phyloP scores from a whole-genome alignment of 108 stramenopile genomes.

The Cyclostephanos invisitatus region DNA sequence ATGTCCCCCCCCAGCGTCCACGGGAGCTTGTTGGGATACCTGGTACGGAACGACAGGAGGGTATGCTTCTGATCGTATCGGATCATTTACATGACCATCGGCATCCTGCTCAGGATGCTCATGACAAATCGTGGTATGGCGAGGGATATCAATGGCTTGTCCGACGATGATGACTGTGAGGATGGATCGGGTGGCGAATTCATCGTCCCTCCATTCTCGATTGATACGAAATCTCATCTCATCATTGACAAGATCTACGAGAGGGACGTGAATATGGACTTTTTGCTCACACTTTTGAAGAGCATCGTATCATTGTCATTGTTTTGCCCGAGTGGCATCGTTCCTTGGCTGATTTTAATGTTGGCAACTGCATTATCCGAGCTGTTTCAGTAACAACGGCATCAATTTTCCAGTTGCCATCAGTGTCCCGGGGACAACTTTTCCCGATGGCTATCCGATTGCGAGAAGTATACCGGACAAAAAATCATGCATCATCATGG shows the following conservation, averaged over 20 bases:
- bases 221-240: conserved; percentile 66
- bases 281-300: conserved; percentile 62
- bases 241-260: conserved; percentile 85
- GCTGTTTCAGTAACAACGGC: conserved; percentile 30
- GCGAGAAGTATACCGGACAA: conserved; percentile 47
- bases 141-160: neutral
- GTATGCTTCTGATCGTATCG: conserved; percentile 47
- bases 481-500: conserved; percentile 7
- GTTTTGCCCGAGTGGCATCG: neutral
- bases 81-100: conserved; percentile 81
- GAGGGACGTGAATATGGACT: conserved; percentile 73
- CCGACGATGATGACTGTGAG: neutral
- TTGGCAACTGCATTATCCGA: conserved; percentile 58
- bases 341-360: conserved; percentile 65
- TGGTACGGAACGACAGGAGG: conserved; percentile 59
- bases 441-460: conserved; percentile 59
- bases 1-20: conserved; percentile 50
- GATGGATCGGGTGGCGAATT: neutral
- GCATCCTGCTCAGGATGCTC: conserved; percentile 84
- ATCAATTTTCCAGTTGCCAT: conserved; percentile 19
- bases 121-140: conserved; percentile 17
- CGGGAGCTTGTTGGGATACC: conserved; percentile 74
- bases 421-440: conserved; percentile 60
- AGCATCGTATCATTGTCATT: conserved; percentile 32
- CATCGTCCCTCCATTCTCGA: conserved; percentile 25